Conservation (phyloP, 2,329 filamentous ascomycete species). For the Paecilomyces sp. region DNA sequence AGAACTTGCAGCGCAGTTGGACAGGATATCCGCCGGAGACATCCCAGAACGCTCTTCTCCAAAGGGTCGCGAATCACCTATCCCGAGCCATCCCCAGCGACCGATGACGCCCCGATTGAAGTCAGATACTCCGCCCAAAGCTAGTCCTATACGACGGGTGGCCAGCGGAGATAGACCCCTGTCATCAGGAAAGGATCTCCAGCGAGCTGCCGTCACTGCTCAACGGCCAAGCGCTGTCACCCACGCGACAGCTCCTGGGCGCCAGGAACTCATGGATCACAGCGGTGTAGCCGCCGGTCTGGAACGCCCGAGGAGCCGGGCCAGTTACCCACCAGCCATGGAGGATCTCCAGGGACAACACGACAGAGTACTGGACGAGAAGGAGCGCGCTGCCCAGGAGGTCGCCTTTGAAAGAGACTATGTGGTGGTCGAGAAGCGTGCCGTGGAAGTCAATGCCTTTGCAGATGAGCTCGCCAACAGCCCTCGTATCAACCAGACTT, state of each 20-base stretch:
- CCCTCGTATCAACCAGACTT: constrained; percentile 50
- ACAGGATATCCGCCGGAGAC: background rate
- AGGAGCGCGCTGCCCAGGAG: constrained; percentile 70
- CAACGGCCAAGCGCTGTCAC: constrained; percentile 27
- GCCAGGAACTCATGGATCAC: constrained; percentile 30
- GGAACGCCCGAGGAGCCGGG: constrained; percentile 56
- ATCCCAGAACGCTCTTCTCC: background rate
- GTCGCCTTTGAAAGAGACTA: constrained; percentile 90
- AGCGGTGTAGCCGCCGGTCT: constrained; percentile 35
- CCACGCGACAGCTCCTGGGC: constrained; percentile 32
- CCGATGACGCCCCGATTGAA: constrained; percentile 25
- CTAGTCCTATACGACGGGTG: constrained; percentile 23
- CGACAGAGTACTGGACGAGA: constrained; percentile 32
- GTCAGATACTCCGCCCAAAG: constrained; percentile 20
- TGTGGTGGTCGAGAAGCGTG: constrained; percentile 88
- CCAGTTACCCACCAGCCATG: constrained; percentile 37
- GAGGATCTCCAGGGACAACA: constrained; percentile 36
- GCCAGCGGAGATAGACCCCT: constrained; percentile 26
- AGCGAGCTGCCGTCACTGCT: constrained; percentile 17
- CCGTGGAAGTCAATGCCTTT: constrained; percentile 94
- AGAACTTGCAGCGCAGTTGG: background rate
- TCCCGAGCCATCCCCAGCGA: constrained; percentile 25
- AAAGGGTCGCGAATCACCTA: constrained; percentile 12
- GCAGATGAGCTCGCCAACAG: constrained; percentile 90
- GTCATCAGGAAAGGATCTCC: constrained; percentile 17